Conservation (phyloP, 225 moss, liverwort and hornwort genomes). For the Marchantia polymorpha region DNA sequence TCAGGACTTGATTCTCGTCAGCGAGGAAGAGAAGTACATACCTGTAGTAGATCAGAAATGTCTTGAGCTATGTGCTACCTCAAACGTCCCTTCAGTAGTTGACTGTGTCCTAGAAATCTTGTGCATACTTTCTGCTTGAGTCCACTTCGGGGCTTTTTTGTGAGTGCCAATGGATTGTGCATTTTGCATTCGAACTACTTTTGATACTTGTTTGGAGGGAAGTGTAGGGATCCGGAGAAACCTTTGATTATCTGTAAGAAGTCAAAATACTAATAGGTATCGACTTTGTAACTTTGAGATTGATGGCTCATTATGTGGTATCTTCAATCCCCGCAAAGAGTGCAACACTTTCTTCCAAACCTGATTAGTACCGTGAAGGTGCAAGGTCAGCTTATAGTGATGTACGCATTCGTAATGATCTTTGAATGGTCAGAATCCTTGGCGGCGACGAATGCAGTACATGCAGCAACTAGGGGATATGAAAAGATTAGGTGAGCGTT, state of each 20-base stretch:
- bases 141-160: neutral
- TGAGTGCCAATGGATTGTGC: neutral
- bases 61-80: neutral
- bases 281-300: neutral
- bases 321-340: neutral
- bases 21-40: neutral
- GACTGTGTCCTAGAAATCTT: neutral
- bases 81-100: neutral
- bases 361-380: slow-evolving; percentile 2
- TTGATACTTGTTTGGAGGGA: neutral
- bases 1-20: neutral
- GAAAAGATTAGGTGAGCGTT: slow-evolving; percentile 2
- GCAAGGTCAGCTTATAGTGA: neutral
- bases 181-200: neutral
- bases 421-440: neutral
- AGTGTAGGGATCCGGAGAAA: neutral
- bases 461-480: neutral
- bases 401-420: neutral
- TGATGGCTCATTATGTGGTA: neutral
- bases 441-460: neutral
- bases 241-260: neutral
- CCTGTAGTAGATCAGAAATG: neutral
- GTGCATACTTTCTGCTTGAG: neutral
- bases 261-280: neutral
- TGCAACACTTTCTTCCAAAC: neutral